Evolutionary conservation across 768 basidiomycete species (phyloP).

Genomic region (Tricholoma flavovirens): DNA sequence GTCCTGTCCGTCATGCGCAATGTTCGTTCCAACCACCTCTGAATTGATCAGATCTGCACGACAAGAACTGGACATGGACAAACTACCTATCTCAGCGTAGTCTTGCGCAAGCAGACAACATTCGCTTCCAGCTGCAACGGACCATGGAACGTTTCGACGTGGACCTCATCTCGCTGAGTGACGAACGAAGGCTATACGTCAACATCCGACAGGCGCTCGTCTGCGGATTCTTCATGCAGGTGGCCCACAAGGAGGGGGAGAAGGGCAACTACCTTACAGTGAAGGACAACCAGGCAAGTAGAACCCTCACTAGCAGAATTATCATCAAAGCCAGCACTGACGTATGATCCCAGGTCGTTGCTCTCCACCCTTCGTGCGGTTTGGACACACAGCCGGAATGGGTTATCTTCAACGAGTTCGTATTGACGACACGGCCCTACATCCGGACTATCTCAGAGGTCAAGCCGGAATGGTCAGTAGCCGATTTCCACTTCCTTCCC

Average conservation of each 20-base stretch:
- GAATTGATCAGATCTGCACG: conserved; percentile 51
- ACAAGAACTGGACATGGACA: conserved; percentile 87
- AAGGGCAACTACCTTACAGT: conserved; percentile 85
- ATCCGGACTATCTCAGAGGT: conserved; percentile 91
- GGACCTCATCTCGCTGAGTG: conserved; percentile 60
- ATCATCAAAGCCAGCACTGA: neutral
- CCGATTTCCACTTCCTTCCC: neutral
- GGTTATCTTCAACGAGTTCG: conserved; percentile 94
- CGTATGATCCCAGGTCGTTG: conserved; percentile 46
- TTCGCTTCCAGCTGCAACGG: conserved; percentile 81
- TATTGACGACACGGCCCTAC: conserved; percentile 81
- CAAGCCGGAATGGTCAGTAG: conserved; percentile 73
- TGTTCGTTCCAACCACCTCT: neutral
- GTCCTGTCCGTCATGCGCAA: conserved; percentile 16
- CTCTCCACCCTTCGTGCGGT: conserved; percentile 82
- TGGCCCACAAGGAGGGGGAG: conserved; percentile 91
- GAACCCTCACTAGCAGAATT: neutral
- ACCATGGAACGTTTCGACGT: conserved; percentile 90
- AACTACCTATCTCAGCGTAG: conserved; percentile 84
- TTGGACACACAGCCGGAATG: conserved; percentile 85
- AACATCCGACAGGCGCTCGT: conserved; percentile 81
- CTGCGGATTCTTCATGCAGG: conserved; percentile 97
- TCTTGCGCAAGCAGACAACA: conserved; percentile 88
- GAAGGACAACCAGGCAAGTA: conserved; percentile 87
- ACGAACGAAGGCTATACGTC: conserved; percentile 64